A percentile compares a stretch with the other conserved stretches of the same genome.
Evolutionary conservation across 805 yeast genomes (phyloP).

Genomic region (Suhomyces emberorum): DNA sequence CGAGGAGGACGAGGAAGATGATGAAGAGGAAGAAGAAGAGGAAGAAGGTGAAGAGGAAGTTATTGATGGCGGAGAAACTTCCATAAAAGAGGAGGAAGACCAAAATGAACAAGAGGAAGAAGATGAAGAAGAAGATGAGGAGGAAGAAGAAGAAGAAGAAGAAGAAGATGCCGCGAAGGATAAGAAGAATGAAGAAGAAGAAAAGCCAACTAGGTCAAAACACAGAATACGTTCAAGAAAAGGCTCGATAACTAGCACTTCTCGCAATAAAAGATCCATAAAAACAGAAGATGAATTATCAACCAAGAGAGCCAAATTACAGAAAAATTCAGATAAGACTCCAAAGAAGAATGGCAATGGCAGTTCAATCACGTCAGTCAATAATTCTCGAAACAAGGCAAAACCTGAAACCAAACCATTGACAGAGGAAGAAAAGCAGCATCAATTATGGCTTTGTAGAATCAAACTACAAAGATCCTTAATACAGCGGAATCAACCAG

Average conservation of each 20-base stretch:
- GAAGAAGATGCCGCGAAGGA: constrained; percentile 4
- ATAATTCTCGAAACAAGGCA: constrained; percentile 4
- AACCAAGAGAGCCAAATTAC: not conserved
- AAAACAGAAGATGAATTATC: constrained; percentile 3
- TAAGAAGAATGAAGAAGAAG: constrained; percentile 3
- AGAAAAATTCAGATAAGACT: not conserved
- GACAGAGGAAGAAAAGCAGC: constrained; percentile 40
- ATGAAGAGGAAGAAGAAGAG: constrained; percentile 14
- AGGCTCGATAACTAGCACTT: not conserved
- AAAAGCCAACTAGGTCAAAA: constrained; percentile 3
- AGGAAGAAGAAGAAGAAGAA: constrained; percentile 8
- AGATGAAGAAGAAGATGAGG: constrained; percentile 8
- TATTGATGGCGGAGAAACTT: too few species aligned
- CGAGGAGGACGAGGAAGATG: constrained; percentile 22
- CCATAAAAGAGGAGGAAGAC: constrained; percentile 3
- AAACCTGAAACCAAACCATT: constrained; percentile 12
- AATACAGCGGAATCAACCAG: constrained; percentile 43
- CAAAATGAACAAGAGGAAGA: constrained; percentile 6
- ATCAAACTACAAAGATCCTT: constrained; percentile 47
- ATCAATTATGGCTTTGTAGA: constrained; percentile 47
- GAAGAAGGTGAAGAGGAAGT: constrained; percentile 12
- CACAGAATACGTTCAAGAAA: constrained; percentile 9
- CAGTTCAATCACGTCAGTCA: constrained; percentile 4
- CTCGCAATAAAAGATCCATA: constrained; percentile 1
- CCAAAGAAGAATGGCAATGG: constrained; percentile 8